These are phyloP conservation scores for Entomortierella chlamydospora DNA, from an alignment of 192 early-diverging fungal genomes.

Conservation along the genomic window DNA sequence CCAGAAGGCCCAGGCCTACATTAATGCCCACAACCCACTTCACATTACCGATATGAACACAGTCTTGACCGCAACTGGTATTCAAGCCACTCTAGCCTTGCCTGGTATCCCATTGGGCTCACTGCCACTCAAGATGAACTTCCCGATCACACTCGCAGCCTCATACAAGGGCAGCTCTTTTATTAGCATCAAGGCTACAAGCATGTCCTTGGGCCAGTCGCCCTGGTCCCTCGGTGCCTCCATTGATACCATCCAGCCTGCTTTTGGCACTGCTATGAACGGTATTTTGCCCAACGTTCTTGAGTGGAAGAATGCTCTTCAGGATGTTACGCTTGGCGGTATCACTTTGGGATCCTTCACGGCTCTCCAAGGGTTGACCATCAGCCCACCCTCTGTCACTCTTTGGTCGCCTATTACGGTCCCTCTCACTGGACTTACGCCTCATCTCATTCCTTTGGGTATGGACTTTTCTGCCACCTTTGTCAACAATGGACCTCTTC, in stretches of 20 bases:
- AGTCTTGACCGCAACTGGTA: constrained; percentile 42
- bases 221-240: constrained; percentile 30
- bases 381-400: constrained; percentile 30
- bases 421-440: constrained; percentile 9
- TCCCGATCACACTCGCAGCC: constrained; percentile 26
- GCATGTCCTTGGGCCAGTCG: constrained; percentile 23
- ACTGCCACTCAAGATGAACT: constrained; percentile 43
- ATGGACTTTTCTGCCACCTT: not conserved
- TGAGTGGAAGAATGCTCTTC: constrained; percentile 40
- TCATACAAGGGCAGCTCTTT: constrained; percentile 30
- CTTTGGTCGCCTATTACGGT: constrained; percentile 41
- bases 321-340: constrained; percentile 30
- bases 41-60: constrained; percentile 44
- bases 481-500: constrained; percentile 20
- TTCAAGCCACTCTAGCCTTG: constrained; percentile 26
- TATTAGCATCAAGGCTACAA: constrained; percentile 25
- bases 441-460: constrained; percentile 1
- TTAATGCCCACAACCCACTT: constrained; percentile 49
- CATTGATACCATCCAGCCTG: constrained; percentile 22
- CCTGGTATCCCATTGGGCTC: constrained; percentile 21
- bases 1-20: constrained; percentile 39
- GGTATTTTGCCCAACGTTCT: constrained; percentile 33
- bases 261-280: constrained; percentile 15
- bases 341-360: constrained; percentile 30
- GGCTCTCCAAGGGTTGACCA: constrained; percentile 1